phyloP scores from a whole-genome alignment of 345 rosid species.

The Cochlearia excelsa region DNA sequence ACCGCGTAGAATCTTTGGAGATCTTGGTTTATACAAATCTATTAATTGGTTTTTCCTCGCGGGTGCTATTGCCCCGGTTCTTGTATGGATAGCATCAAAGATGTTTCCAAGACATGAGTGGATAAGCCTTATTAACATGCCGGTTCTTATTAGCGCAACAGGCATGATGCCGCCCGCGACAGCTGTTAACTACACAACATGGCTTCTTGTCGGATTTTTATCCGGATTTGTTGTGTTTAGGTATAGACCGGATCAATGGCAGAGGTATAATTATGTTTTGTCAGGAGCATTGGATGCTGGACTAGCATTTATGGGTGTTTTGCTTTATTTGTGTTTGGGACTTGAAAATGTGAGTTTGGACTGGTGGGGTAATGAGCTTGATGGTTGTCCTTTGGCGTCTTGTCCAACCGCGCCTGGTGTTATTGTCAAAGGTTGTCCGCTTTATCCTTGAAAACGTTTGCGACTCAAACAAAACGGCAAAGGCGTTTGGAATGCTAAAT shows the following conservation, averaged over 20 bases:
- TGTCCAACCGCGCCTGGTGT: constrained; percentile 81
- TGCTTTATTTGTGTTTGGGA: constrained; percentile 80
- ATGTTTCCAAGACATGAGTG: constrained; percentile 74
- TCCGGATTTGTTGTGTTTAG: constrained; percentile 83
- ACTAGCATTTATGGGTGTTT: constrained; percentile 92
- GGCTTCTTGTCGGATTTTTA: constrained; percentile 75
- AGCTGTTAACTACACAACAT: constrained; percentile 94
- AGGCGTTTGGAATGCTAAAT: too few relatives aligned
- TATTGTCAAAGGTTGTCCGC: constrained; percentile 74
- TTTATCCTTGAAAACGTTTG: constrained; percentile 38
- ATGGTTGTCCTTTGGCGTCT: constrained; percentile 87
- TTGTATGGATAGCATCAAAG: constrained; percentile 78
- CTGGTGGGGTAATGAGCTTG: constrained; percentile 99
- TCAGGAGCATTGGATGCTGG: constrained; percentile 96
- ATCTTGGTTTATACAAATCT: constrained; percentile 67
- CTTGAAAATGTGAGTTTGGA: constrained; percentile 57
- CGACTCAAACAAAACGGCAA: too few relatives aligned
- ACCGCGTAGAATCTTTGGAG: constrained; percentile 88
- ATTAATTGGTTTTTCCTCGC: constrained; percentile 89
- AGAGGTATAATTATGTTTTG: constrained; percentile 77
- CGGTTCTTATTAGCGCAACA: constrained; percentile 76
- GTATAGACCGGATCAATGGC: constrained; percentile 76
- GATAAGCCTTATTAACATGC: constrained; percentile 91
- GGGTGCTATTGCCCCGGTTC: constrained; percentile 72
- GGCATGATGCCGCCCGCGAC: constrained; percentile 95